Percentiles rank a stretch among this genome's conserved stretches.
Conservation (phyloP, 2,329 filamentous ascomycete species). For the Arthrobotrys iridis region DNA sequence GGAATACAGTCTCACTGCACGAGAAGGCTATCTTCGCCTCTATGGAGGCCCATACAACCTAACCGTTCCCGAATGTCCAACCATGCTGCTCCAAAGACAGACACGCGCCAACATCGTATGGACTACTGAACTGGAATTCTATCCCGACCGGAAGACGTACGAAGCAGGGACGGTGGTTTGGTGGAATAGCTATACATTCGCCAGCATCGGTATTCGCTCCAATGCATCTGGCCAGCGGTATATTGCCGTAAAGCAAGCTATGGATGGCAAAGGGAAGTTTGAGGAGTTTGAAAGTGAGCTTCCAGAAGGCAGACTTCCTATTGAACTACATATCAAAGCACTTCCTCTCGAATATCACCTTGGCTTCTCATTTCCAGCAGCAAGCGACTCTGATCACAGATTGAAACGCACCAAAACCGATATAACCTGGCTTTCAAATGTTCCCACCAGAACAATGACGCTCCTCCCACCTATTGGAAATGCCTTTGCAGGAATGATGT, state of each 20-base stretch:
- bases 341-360: slow-evolving; percentile 41
- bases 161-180: slow-evolving; percentile 69
- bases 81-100: slow-evolving; percentile 68
- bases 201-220: slow-evolving; percentile 62
- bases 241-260: slow-evolving; percentile 56
- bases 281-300: slow-evolving; percentile 30
- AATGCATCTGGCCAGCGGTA: slow-evolving; percentile 41
- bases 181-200: slow-evolving; percentile 67
- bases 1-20: slow-evolving; percentile 65
- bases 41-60: slow-evolving; percentile 67
- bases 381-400: background rate
- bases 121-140: slow-evolving; percentile 64
- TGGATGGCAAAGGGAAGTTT: slow-evolving; percentile 43
- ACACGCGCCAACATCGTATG: slow-evolving; percentile 44
- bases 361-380: slow-evolving; percentile 27
- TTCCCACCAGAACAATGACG: slow-evolving; percentile 60
- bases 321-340: slow-evolving; percentile 48
- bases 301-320: slow-evolving; percentile 2
- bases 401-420: slow-evolving; percentile 54
- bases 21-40: slow-evolving; percentile 64
- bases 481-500: slow-evolving; percentile 64
- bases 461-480: slow-evolving; percentile 61
- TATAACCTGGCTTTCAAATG: slow-evolving; percentile 44
- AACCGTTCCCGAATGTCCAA: slow-evolving; percentile 65
- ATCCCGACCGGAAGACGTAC: slow-evolving; percentile 62